Evolutionary conservation across 2,329 filamentous ascomycete genomes (phyloP), one percentile per base, ranked within the genome.

Genomic region (Cercospora sp.): DNA sequence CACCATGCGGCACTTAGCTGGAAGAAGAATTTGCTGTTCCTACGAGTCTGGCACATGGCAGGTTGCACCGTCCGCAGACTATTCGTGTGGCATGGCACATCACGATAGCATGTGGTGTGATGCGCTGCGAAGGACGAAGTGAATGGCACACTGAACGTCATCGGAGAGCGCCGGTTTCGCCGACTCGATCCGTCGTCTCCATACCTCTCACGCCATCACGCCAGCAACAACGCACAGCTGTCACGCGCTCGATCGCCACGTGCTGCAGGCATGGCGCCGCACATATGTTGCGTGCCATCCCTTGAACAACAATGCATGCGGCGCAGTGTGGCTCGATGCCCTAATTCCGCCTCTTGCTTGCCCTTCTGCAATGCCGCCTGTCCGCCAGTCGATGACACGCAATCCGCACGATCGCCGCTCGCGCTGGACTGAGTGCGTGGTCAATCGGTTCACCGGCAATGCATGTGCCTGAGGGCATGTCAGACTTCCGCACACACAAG

Each of bases 81-180:
- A 21, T 26, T 63, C 61, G 61, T 12, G 21, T 63, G 61, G 61
- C 40, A 55, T 63, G 49, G 10, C 18, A 26, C 28, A 49, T 65
- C 51, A 65, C 51, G 62, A 58, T 28, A 43, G 51, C 21, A 8
- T 45, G 62, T 65, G 62, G 62, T 59, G 51, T 65, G 62, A 65
- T 58, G 40, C 10, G 16, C 13, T 24, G 16, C 55, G 55, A 3
- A 37, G 16, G 30, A 37, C 12, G 55, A n/a, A 32, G 1, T 59
- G 18, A n/a, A 18, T 30, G 4, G 55, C 55, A 5, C 37, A 7
- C 37, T 40, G 37, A n/a, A n/a, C 3, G 37, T n/a, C 37, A 28
- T 13, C 49, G 49, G 49, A 55, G 49, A 55, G 49, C 49, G 49
- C 49, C 49, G 49, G 3, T n/a, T 26, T 30, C 24, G 49, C 49